Evolutionary conservation across 495 filamentous ascomycete species (phyloP), one percentile per base, ranked within the genome.

Genomic region (Tirmania nivea): DNA sequence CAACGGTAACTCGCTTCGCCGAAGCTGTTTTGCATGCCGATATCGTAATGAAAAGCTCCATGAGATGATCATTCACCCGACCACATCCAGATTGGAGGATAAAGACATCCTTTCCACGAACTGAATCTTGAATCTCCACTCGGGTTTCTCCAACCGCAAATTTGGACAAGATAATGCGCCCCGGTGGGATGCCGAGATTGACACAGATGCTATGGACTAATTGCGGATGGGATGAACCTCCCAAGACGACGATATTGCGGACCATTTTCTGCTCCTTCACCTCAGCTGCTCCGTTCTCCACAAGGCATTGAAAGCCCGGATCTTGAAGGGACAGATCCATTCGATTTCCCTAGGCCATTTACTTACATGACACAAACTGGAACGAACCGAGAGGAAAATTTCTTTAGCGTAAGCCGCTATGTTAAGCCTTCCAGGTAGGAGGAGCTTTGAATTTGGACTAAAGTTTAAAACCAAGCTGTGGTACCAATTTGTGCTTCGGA

Each of bases 1-100:
- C 88, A 16, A 84, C 90, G 17, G 88, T 96, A 59, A 97, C 84
- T 53, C 84, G 74, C 65, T 78, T 83, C 4, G 90, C 90, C 34
- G 85, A 92, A 51, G 92, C 90, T 3, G 85, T 95, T 69, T 95
- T 94, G 75, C 92, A 96, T 57, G 90, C 90, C 17, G 86, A 92
- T 59, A 97, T 89, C 53, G 75, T 93, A 69, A 97, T 94, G 64
- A 94, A 81, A 36, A 97, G 78, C 59, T 97, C 90, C 71, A 97
- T 79, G 49, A 97, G 73, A 67, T 94, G 79, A 65, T 97, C 90
- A 63, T 97, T 97, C 69, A 96, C 85, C 57, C 82, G 87, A 49
- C 84, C 84, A 48, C 69, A 69, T 52, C 87, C 85, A 50, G 81
- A 84, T 67, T 96, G 87, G 59, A 96, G 83, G 66, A 95, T 92